phyloP scores from a whole-genome alignment of 78 protist species.

The Tieghemostelium lacteum region DNA sequence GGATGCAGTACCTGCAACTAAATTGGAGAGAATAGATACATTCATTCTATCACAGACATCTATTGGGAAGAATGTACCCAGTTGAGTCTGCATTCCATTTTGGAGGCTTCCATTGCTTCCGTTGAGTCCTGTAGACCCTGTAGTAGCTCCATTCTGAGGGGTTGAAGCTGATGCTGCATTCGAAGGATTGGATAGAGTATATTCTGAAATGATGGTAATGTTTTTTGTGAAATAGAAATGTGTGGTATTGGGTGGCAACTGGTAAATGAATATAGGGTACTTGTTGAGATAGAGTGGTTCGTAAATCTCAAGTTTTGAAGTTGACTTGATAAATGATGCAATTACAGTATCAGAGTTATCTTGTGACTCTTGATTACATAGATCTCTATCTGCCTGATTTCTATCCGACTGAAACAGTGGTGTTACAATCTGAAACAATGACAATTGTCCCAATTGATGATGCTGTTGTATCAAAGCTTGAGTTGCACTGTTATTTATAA shows the following conservation, averaged over 20 bases:
- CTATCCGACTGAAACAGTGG: slow-evolving; percentile 51
- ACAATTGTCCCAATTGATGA: slow-evolving; percentile 1
- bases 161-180: no score
- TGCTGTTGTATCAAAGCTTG: neutral
- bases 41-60: neutral
- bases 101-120: neutral
- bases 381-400: neutral
- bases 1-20: slow-evolving; percentile 72
- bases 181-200: neutral
- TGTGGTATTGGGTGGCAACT: slow-evolving; percentile 52
- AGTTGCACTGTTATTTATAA: neutral
- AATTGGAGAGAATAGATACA: slow-evolving; percentile 44
- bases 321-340: slow-evolving; percentile 29
- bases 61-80: no score
- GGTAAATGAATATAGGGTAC: slow-evolving; percentile 77
- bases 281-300: slow-evolving; percentile 73
- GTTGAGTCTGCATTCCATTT: no score
- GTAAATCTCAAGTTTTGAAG: slow-evolving; percentile 59
- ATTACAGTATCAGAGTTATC: slow-evolving; percentile 32
- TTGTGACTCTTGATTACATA: neutral
- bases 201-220: slow-evolving; percentile 39
- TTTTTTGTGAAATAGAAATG: slow-evolving; percentile 58
- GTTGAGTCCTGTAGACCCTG: neutral
- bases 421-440: no score
- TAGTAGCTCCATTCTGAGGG: no score